A percentile compares a stretch with the other conserved stretches of the same genome.
These are phyloP conservation scores for Fagopyrum esculentum DNA, from an alignment of 148 eudicot species.

Conservation along the genomic window DNA sequence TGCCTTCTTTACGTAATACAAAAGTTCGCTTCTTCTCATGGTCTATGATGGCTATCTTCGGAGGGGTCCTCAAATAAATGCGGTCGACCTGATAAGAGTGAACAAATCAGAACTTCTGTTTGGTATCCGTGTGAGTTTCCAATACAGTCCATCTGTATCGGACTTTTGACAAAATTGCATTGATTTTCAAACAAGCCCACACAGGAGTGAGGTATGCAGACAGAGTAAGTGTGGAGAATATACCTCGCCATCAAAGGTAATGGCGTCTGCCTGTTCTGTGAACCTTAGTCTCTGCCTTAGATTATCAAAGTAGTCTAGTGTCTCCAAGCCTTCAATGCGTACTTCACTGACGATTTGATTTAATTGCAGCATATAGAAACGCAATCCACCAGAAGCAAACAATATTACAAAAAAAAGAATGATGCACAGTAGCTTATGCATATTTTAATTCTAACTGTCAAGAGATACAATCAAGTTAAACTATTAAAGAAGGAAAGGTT, in stretches of 20 bases:
- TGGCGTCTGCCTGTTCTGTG: conserved; percentile 94
- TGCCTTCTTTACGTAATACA: conserved; percentile 66
- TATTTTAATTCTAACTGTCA: not conserved
- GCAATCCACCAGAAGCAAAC: too few relatives aligned
- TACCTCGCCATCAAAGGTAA: conserved; percentile 92
- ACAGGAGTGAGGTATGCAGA: not conserved
- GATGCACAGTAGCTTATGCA: not conserved
- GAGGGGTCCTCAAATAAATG: conserved; percentile 52
- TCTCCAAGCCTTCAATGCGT: conserved; percentile 91
- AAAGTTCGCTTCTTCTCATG: conserved; percentile 71
- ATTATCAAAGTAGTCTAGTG: conserved; percentile 75
- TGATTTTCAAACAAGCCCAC: not conserved
- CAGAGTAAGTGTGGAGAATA: not conserved
- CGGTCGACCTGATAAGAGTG: conserved; percentile 54
- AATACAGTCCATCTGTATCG: too few relatives aligned
- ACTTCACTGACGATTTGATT: conserved; percentile 61
- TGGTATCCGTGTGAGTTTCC: too few relatives aligned
- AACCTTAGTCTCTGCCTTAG: conserved; percentile 54
- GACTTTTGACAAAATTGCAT: too few relatives aligned
- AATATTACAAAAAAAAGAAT: not conserved
- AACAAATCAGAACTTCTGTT: too few relatives aligned
- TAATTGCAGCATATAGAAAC: too few relatives aligned
- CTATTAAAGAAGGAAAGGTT: not conserved
- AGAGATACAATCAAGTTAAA: not conserved
- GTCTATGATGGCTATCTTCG: conserved; percentile 55